Evolutionary conservation across 345 rosid genomes (phyloP).

Genomic region (Linum trigynum): DNA sequence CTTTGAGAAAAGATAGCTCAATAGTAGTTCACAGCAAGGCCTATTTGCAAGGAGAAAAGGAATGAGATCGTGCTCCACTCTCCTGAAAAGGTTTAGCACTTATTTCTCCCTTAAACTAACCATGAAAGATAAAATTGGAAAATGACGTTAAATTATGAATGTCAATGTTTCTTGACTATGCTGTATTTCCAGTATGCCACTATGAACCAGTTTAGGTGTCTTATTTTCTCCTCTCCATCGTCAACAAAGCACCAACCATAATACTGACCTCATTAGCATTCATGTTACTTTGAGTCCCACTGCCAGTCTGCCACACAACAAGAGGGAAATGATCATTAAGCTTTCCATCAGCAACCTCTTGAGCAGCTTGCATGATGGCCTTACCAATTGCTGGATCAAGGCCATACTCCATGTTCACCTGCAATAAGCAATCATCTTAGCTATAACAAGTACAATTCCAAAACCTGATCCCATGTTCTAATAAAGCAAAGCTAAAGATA

Average conservation of each 20-base stretch:
- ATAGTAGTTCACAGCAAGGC: no score
- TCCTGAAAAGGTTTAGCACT: no score
- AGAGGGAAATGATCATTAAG: constrained; percentile 9
- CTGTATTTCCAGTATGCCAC: no score
- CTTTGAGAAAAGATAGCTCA: no score
- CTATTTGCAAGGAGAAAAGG: no score
- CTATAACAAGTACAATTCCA: not conserved
- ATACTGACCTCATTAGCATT: constrained; percentile 6
- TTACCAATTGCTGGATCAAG: constrained; percentile 8
- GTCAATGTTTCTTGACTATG: no score
- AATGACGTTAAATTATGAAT: no score
- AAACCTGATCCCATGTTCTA: not conserved
- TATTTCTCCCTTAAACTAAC: no score
- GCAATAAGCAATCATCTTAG: not conserved
- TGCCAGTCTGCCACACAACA: constrained; percentile 8
- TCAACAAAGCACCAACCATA: not conserved
- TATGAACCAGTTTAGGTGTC: not conserved
- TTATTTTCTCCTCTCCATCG: not conserved
- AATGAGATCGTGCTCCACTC: no score
- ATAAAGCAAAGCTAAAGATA: not conserved
- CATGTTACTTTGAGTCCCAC: constrained; percentile 11
- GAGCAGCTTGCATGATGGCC: constrained; percentile 11
- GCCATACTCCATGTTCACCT: constrained; percentile 10
- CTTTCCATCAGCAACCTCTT: constrained; percentile 9
- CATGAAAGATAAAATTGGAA: no score